Conservation (phyloP, 2,329 filamentous ascomycete genomes). For the Fusarium caatingaense region DNA sequence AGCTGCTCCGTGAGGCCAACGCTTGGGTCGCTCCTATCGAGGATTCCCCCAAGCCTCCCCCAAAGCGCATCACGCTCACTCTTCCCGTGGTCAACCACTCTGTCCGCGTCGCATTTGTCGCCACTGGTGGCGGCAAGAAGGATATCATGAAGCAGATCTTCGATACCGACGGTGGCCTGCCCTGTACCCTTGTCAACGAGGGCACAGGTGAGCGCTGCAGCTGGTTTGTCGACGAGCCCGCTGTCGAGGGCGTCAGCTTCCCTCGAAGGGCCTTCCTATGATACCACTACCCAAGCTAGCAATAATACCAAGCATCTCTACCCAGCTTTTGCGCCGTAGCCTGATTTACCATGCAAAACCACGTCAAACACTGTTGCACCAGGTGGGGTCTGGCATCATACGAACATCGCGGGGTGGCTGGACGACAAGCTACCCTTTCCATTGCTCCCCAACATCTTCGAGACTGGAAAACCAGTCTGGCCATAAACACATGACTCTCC, state of each 20-base stretch:
- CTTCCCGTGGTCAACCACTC: conserved; percentile 91
- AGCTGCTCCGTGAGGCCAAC: conserved; percentile 83
- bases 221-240: conserved; percentile 93
- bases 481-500: conserved; percentile 2
- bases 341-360: conserved; percentile 20
- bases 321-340: conserved; percentile 18
- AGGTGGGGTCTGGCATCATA: conserved; percentile 25
- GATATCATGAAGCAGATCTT: conserved; percentile 94
- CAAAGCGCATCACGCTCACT: conserved; percentile 90
- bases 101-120: conserved; percentile 88
- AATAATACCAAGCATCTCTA: conserved; percentile 18
- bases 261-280: conserved; percentile 76
- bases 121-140: conserved; percentile 90
- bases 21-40: conserved; percentile 94
- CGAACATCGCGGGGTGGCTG: conserved; percentile 35
- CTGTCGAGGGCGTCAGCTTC: conserved; percentile 86
- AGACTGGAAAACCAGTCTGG: not conserved
- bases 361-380: conserved; percentile 11
- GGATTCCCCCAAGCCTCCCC: conserved; percentile 94
- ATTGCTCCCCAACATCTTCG: not conserved
- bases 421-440: conserved; percentile 22
- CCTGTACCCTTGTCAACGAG: conserved; percentile 89
- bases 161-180: conserved; percentile 79
- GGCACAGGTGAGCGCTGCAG: conserved; percentile 85
- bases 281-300: conserved; percentile 24